Conservation (phyloP, 2,329 filamentous ascomycete species). For the Bipolaris oryzae region DNA sequence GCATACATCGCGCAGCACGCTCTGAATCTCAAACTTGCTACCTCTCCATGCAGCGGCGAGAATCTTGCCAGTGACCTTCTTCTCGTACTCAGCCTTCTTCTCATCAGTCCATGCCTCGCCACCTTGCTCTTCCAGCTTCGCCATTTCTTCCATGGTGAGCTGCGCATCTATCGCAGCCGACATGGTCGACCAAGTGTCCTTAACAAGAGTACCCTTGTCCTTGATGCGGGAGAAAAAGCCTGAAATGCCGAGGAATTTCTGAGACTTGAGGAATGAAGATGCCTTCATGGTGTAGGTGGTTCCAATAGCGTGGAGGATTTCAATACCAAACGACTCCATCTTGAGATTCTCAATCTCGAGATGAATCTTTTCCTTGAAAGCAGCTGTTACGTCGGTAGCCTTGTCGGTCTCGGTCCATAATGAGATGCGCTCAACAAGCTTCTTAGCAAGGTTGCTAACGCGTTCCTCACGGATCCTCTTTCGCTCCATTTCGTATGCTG, state of each 20-base stretch:
- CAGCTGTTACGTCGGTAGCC: slow-evolving; percentile 77
- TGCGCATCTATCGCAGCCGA: slow-evolving; percentile 95
- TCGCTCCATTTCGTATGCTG: slow-evolving; percentile 86
- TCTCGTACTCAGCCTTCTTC: slow-evolving; percentile 93
- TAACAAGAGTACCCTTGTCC: slow-evolving; percentile 95
- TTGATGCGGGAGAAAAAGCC: slow-evolving; percentile 94
- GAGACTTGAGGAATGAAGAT: slow-evolving; percentile 85
- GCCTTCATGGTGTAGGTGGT: slow-evolving; percentile 89
- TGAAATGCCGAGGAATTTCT: slow-evolving; percentile 94
- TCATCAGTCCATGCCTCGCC: slow-evolving; percentile 99
- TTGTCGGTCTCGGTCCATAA: slow-evolving; percentile 99
- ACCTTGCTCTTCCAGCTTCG: slow-evolving; percentile 89
- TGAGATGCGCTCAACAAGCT: slow-evolving; percentile 86
- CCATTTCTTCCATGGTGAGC: slow-evolving; percentile 99
- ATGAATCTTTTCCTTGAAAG: slow-evolving; percentile 92
- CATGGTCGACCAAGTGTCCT: slow-evolving; percentile 99
- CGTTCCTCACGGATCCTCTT: slow-evolving; percentile 85
- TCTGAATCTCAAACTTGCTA: slow-evolving; percentile 97
- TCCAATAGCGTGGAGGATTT: slow-evolving; percentile 94
- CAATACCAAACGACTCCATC: slow-evolving; percentile 97
- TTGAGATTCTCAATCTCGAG: slow-evolving; percentile 97
- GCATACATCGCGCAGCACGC: slow-evolving; percentile 92
- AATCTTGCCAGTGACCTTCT: slow-evolving; percentile 96
- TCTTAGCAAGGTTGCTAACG: slow-evolving; percentile 80
- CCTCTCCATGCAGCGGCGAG: slow-evolving; percentile 95